Evolutionary conservation across 805 yeast genomes (phyloP).

Genomic region (Metschnikowia baotianmanensis): DNA sequence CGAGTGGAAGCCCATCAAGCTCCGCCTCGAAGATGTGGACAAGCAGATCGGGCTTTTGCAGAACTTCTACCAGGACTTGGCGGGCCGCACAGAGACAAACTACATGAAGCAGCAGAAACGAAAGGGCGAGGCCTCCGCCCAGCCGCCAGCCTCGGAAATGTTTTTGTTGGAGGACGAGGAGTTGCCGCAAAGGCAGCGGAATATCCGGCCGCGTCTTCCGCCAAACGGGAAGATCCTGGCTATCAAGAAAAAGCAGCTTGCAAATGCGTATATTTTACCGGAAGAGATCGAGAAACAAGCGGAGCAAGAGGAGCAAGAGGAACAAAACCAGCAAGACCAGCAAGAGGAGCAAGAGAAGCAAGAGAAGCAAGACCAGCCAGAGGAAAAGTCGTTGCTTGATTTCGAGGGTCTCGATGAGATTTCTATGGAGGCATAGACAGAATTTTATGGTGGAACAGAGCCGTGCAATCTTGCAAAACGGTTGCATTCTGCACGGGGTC

Average conservation of each 20-base stretch:
- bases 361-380: slow-evolving; percentile 4
- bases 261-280: slow-evolving; percentile 31
- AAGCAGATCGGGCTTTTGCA: slow-evolving; percentile 56
- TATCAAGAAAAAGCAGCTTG: slow-evolving; percentile 54
- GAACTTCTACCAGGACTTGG: slow-evolving; percentile 48
- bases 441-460: too few relatives aligned
- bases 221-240: slow-evolving; percentile 84
- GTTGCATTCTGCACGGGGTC: too few relatives aligned
- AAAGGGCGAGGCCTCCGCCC: slow-evolving; percentile 38
- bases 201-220: slow-evolving; percentile 76
- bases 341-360: neutral
- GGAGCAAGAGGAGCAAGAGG: slow-evolving; percentile 5
- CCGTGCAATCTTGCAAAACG: too few relatives aligned
- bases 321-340: neutral
- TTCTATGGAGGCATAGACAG: too few relatives aligned
- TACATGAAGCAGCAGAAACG: slow-evolving; percentile 39
- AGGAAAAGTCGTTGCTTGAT: neutral
- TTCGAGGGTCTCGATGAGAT: too few relatives aligned
- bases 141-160: slow-evolving; percentile 41
- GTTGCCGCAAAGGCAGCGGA: slow-evolving; percentile 73
- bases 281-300: neutral
- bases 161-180: slow-evolving; percentile 74
- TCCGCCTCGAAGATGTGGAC: slow-evolving; percentile 51
- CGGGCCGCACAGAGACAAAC: slow-evolving; percentile 43
- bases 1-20: slow-evolving; percentile 49